phyloP scores from a whole-genome alignment of 768 basidiomycete species.

The Russula earlei region DNA sequence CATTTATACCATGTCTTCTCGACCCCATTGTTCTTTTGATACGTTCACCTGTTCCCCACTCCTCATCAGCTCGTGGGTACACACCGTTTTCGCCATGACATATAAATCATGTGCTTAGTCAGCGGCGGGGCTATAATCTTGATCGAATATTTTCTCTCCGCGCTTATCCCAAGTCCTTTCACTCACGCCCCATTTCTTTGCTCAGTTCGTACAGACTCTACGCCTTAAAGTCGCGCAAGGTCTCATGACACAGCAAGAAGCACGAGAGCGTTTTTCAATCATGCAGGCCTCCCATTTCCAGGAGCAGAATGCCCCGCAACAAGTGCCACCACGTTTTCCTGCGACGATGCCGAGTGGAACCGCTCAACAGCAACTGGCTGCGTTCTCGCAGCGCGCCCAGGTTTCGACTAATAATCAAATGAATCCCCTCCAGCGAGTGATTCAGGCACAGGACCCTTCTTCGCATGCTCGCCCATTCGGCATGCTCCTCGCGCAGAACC shows the following conservation, averaged over 20 bases:
- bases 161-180: not conserved
- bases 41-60: not conserved
- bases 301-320: slow-evolving; percentile 6
- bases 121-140: slow-evolving; percentile 1
- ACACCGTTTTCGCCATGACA: slow-evolving; percentile 13
- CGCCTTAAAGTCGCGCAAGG: not conserved
- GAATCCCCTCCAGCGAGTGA: not conserved
- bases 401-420: not conserved
- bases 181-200: not conserved
- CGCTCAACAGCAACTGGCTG: slow-evolving; percentile 4
- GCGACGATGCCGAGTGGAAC: not conserved
- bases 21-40: not conserved
- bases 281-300: slow-evolving; percentile 2
- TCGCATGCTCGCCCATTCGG: not conserved
- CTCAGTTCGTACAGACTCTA: not conserved
- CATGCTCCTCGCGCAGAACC: not conserved
- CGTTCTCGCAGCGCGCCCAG: slow-evolving; percentile 2
- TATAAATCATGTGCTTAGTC: slow-evolving; percentile 15
- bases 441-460: slow-evolving; percentile 4
- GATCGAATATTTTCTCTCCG: not conserved
- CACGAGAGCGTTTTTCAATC: not conserved
- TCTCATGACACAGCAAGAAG: slow-evolving; percentile 1
- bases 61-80: slow-evolving; percentile 12
- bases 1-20: not conserved
- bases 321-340: not conserved